phyloP scores from a whole-genome alignment of 108 stramenopile genomes.

The Bacterosira constricta region DNA sequence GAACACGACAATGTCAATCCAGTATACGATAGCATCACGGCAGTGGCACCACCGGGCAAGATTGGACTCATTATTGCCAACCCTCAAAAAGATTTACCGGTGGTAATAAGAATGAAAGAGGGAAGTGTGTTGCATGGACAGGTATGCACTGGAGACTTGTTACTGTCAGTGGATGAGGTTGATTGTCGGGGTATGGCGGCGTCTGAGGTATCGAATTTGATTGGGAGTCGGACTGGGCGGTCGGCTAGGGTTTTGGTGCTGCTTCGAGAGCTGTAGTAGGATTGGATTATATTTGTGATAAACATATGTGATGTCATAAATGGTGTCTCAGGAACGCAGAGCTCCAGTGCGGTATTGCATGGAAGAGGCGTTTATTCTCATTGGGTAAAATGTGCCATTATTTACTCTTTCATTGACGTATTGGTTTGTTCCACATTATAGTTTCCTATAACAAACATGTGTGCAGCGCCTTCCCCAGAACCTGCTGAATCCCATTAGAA shows the following conservation, averaged over 20 bases:
- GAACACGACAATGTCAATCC: too few relatives aligned
- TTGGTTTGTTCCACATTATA: too few relatives aligned
- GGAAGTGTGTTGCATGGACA: background rate
- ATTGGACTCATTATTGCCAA: background rate
- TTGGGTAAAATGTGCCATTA: too few relatives aligned
- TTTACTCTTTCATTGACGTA: too few relatives aligned
- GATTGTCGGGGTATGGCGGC: constrained; percentile 16
- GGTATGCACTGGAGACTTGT: background rate
- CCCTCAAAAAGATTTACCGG: background rate
- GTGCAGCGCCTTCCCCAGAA: too few relatives aligned
- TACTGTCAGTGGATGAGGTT: constrained; percentile 15
- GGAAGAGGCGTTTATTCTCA: too few relatives aligned
- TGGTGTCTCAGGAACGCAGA: too few relatives aligned
- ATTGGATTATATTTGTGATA: background rate
- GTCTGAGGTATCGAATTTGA: constrained; percentile 2
- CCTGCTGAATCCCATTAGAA: too few relatives aligned
- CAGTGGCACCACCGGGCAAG: background rate
- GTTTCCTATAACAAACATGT: too few relatives aligned
- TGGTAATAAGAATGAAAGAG: background rate
- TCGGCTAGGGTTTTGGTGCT: background rate
- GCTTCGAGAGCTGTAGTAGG: background rate
- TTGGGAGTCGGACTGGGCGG: background rate
- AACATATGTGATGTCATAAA: too few relatives aligned
- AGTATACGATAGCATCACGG: too few relatives aligned
- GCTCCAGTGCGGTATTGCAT: too few relatives aligned